phyloP scores from a whole-genome alignment of 208 protist species.

The Phytomonas francai region DNA sequence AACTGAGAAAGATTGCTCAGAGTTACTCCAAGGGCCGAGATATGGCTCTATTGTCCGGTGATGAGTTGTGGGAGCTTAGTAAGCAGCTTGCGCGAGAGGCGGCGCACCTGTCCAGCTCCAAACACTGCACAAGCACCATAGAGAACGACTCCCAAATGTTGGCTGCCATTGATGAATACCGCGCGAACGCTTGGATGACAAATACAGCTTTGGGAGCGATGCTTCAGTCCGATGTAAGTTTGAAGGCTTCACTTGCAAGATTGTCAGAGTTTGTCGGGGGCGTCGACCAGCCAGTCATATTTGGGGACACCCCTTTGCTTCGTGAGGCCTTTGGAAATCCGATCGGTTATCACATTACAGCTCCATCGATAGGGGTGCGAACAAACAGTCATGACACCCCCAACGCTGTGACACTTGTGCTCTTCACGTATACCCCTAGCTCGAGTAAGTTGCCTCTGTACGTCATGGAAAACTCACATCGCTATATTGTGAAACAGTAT shows the following conservation, averaged over 20 bases:
- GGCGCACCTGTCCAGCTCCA: conserved; percentile 28
- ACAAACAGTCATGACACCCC: conserved; percentile 32
- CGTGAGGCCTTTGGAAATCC: conserved; percentile 68
- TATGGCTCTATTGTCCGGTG: conserved; percentile 39
- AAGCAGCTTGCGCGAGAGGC: conserved; percentile 30
- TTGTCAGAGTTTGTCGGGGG: conserved; percentile 59
- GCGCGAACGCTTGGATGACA: conserved; percentile 86
- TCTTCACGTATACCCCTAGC: conserved; percentile 64
- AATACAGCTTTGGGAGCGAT: conserved; percentile 14
- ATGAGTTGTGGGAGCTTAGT: conserved; percentile 70
- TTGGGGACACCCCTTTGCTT: conserved; percentile 65
- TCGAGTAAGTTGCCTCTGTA: conserved; percentile 35
- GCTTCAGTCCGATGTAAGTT: conserved; percentile 9
- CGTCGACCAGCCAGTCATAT: conserved; percentile 61
- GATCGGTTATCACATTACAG: conserved; percentile 76
- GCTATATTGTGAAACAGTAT: conserved; percentile 61
- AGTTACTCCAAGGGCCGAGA: conserved; percentile 46
- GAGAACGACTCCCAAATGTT: conserved; percentile 72
- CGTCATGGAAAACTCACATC: conserved; percentile 64
- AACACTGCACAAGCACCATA: conserved; percentile 60
- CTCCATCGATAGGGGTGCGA: conserved; percentile 63
- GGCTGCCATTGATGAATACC: conserved; percentile 71
- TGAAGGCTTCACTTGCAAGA: conserved; percentile 14
- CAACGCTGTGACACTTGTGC: conserved; percentile 53
- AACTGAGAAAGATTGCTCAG: conserved; percentile 20